Evolutionary conservation across 495 filamentous ascomycete species (phyloP), one percentile per base, ranked within the genome.

Genomic region (Penicillium pulvis): DNA sequence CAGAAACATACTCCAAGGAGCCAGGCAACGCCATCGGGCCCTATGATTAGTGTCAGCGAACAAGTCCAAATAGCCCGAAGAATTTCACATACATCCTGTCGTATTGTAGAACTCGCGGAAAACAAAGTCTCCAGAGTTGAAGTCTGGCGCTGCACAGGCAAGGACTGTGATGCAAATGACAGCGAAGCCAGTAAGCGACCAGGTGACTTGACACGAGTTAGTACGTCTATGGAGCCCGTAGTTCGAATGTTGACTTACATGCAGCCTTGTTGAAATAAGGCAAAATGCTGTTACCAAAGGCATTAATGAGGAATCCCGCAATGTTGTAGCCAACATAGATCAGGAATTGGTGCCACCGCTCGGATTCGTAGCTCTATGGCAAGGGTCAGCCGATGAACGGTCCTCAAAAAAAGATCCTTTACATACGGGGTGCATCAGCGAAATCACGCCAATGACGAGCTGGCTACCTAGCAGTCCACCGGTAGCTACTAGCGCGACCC

Each of bases 341-440:
- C 17, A 90, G 69, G 66, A 93, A 89, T 61, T 90, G 86, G 63
- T 92, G 89, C 87, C 87, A 90, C 16, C 81, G 63, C 58, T 88
- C 60, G 10, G 82, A 60, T 17, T 71, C 68, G 63, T 87, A 91
- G 23, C 56, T 43, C 75, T 73, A 48, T 5, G 33, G 30, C 30
- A 68, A 8, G n/a, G 6, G 17, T 46, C 24, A 63, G 47, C 55
- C 14, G 9, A 4, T 7, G 39, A 4, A 39, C 35, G 19, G 1
- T 17, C 26, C 11, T 28, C 7, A 3, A 9, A 49, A 49, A 8
- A 4, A 11, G 4, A 16, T n/a, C 4, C 5, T 39, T 12, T 8
- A 58, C 71, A 16, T 65, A 79, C 76, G 41, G 74, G 69, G 33
- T 84, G 74, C 83, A 84, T 85, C 20, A 88, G 62, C 11, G 83